Percentiles rank a stretch among this genome's conserved stretches.
Evolutionary conservation across 192 early-diverging fungal species (phyloP).

Genomic region (Rhizoclosmatium sp.): DNA sequence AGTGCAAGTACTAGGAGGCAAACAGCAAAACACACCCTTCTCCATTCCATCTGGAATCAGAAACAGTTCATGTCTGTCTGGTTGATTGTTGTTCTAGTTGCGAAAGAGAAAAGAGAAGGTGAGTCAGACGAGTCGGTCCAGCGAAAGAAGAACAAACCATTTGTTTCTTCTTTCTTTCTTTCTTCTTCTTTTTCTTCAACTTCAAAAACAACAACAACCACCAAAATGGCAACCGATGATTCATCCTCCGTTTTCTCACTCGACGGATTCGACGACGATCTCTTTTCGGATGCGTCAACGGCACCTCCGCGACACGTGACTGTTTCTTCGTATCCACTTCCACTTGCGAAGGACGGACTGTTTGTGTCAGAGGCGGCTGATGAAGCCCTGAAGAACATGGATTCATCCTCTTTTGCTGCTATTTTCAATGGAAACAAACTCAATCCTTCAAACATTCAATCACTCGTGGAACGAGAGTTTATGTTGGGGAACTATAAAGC

Average conservation of each 20-base stretch:
- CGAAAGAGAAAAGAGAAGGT: neutral
- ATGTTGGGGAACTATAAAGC: neutral
- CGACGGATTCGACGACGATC: neutral
- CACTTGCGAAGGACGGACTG: constrained; percentile 14
- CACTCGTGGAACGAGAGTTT: constrained; percentile 4
- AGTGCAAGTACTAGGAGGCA: neutral
- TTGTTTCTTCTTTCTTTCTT: neutral
- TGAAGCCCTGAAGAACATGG: neutral
- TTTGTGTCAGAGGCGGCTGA: neutral
- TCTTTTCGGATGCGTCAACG: neutral
- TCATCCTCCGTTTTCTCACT: neutral
- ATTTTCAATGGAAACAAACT: constrained; percentile 5
- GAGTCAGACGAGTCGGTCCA: too few species aligned
- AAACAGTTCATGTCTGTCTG: constrained; percentile 44
- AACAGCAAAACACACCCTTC: constrained; percentile 10
- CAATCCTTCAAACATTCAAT: neutral
- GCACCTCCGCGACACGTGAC: neutral
- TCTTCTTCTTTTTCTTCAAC: constrained; percentile 4
- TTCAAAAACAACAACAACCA: neutral
- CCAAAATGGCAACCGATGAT: neutral
- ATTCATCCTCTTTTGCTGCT: neutral
- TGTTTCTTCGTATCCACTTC: neutral
- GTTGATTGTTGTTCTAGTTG: constrained; percentile 38
- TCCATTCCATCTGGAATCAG: constrained; percentile 41
- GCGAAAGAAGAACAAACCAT: too few species aligned